Percentiles rank a stretch among this genome's conserved stretches.
Conservation (phyloP, 768 basidiomycete species). For the Tulasnella calospora region DNA sequence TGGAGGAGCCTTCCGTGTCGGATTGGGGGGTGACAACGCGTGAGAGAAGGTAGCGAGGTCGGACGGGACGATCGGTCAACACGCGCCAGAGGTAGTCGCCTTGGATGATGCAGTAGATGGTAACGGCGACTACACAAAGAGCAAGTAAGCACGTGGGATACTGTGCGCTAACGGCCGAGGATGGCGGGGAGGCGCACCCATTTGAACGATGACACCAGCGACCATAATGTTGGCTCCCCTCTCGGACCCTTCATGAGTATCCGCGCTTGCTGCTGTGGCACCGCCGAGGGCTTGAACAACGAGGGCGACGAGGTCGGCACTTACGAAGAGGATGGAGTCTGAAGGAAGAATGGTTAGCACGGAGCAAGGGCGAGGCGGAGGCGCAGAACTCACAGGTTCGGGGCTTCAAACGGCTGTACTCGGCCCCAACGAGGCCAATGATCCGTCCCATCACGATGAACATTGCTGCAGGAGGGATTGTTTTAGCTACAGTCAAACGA, state of each 20-base stretch:
- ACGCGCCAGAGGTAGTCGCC: constrained; percentile 6
- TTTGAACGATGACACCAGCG: constrained; percentile 35
- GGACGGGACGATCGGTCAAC: constrained; percentile 16
- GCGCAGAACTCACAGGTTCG: constrained; percentile 39
- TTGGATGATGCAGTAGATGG: constrained; percentile 23
- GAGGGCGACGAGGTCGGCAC: constrained; percentile 52
- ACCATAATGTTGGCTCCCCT: constrained; percentile 55
- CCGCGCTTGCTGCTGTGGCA: constrained; percentile 46
- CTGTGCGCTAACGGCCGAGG: neutral
- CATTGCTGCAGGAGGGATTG: constrained; percentile 46
- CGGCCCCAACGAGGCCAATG: constrained; percentile 42
- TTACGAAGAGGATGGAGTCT: constrained; percentile 36
- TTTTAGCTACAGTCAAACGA: neutral
- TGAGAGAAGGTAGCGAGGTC: constrained; percentile 40
- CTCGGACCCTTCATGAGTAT: constrained; percentile 31
- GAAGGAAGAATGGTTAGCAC: constrained; percentile 3
- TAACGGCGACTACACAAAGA: neutral
- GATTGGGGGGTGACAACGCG: constrained; percentile 40
- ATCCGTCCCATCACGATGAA: constrained; percentile 54
- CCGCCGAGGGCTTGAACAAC: constrained; percentile 64
- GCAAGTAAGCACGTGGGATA: neutral
- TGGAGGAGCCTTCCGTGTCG: constrained; percentile 44
- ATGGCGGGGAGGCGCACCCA: neutral
- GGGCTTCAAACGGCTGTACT: constrained; percentile 47
- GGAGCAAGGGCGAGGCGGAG: neutral